These are phyloP conservation scores for Gastrolobium bilobum DNA, from an alignment of 306 rosid genomes.

Conservation along the genomic window DNA sequence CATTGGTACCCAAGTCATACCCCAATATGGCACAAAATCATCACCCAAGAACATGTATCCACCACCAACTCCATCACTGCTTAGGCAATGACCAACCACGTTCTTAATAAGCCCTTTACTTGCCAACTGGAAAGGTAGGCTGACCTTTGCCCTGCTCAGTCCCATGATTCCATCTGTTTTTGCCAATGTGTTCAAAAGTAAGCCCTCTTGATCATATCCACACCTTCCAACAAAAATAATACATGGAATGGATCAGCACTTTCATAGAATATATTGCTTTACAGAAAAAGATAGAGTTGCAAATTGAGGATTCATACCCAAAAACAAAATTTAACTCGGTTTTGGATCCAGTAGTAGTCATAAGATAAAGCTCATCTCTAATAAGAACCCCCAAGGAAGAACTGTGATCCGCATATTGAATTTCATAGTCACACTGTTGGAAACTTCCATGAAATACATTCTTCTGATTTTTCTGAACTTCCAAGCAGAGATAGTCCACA, in stretches of 20 bases:
- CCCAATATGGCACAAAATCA: slow-evolving; percentile 76
- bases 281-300: slow-evolving; percentile 1
- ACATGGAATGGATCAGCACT: slow-evolving; percentile 43
- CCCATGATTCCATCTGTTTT: slow-evolving; percentile 89
- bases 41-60: slow-evolving; percentile 91
- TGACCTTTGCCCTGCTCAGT: slow-evolving; percentile 71
- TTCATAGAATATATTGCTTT: slow-evolving; percentile 2
- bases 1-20: slow-evolving; percentile 87
- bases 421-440: slow-evolving; percentile 86
- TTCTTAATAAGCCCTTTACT: slow-evolving; percentile 77
- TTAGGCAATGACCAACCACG: slow-evolving; percentile 83
- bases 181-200: slow-evolving; percentile 65
- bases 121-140: slow-evolving; percentile 78
- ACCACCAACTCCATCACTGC: slow-evolving; percentile 61
- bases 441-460: slow-evolving; percentile 55
- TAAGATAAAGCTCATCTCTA: slow-evolving; percentile 69
- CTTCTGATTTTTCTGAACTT: slow-evolving; percentile 65
- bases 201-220: slow-evolving; percentile 91
- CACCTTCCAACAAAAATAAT: slow-evolving; percentile 61
- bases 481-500: slow-evolving; percentile 67
- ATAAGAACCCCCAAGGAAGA: slow-evolving; percentile 87
- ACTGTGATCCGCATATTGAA: slow-evolving; percentile 83
- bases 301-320: slow-evolving; percentile 60
- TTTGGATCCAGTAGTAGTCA: slow-evolving; percentile 67
- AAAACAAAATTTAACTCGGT: slow-evolving; percentile 67